These are phyloP conservation scores for Macrophomina pseudophaseolina DNA, from an alignment of 2,329 filamentous ascomycete genomes.

Conservation along the genomic window DNA sequence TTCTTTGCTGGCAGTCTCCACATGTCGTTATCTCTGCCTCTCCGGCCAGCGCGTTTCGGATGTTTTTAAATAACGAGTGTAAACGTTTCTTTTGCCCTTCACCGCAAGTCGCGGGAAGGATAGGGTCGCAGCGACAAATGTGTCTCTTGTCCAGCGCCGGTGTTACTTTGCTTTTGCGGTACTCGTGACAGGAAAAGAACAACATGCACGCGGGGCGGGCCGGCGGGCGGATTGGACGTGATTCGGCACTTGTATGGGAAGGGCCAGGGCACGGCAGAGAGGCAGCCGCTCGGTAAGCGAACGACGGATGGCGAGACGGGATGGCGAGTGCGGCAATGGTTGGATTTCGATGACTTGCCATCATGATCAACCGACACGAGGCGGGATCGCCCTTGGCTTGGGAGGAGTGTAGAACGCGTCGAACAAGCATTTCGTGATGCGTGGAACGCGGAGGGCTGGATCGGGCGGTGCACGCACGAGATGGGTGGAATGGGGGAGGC, in stretches of 20 bases:
- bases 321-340: neutral
- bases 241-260: conserved; percentile 3
- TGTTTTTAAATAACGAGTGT: neutral
- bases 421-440: neutral
- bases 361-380: conserved; percentile 22
- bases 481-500: neutral
- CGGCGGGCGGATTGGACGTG: neutral
- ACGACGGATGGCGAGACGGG: neutral
- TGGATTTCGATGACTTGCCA: conserved; percentile 15
- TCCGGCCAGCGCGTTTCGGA: neutral
- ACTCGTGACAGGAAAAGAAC: neutral
- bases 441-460: conserved; percentile 6
- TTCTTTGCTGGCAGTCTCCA: neutral
- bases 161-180: neutral
- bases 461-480: neutral
- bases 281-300: neutral
- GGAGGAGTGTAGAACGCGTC: neutral
- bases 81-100: conserved; percentile 3
- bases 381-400: conserved; percentile 1
- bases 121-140: neutral
- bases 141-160: neutral
- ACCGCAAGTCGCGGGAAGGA: conserved; percentile 6
- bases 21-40: conserved; percentile 12
- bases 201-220: conserved; percentile 10
- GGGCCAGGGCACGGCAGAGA: neutral